Percentiles rank a stretch among this genome's conserved stretches.
phyloP scores from a whole-genome alignment of 2,329 filamentous ascomycete genomes.

The Penicillium aurantiogriseum region DNA sequence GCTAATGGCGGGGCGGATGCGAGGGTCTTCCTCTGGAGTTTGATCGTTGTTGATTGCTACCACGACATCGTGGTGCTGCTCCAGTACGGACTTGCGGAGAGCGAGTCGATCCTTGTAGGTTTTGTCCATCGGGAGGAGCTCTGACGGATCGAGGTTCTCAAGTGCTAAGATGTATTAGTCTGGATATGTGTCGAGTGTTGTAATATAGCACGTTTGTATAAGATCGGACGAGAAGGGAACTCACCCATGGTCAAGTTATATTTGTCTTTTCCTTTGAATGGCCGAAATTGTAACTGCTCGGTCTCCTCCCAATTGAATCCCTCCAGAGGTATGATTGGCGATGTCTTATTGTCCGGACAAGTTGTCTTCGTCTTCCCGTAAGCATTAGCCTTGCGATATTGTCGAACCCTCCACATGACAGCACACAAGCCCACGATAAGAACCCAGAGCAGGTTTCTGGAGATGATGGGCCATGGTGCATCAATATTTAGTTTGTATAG shows the following conservation, averaged over 20 bases:
- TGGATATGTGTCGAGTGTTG: constrained; percentile 3
- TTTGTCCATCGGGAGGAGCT: constrained; percentile 59
- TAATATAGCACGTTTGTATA: neutral
- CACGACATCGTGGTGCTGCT: constrained; percentile 42
- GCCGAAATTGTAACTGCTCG: constrained; percentile 54
- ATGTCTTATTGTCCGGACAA: constrained; percentile 17
- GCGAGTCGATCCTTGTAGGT: constrained; percentile 55
- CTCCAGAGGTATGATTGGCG: constrained; percentile 42
- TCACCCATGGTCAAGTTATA: constrained; percentile 65
- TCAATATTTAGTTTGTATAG: neutral
- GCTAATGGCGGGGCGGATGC: constrained; percentile 48
- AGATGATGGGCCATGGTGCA: neutral
- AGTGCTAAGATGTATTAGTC: constrained; percentile 44
- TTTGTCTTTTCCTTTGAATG: constrained; percentile 60
- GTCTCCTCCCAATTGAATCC: constrained; percentile 53
- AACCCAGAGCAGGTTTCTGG: neutral
- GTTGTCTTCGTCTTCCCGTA: neutral
- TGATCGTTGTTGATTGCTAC: constrained; percentile 38
- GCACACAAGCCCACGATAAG: constrained; percentile 7
- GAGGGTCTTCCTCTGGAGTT: constrained; percentile 33
- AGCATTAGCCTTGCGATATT: neutral
- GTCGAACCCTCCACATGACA: neutral
- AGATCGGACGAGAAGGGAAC: neutral
- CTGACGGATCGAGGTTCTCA: constrained; percentile 52
- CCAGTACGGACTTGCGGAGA: constrained; percentile 50